Evolutionary conservation across 2,329 filamentous ascomycete genomes (phyloP), one percentile per base, ranked within the genome.

Genomic region (Monosporascus sp.): DNA sequence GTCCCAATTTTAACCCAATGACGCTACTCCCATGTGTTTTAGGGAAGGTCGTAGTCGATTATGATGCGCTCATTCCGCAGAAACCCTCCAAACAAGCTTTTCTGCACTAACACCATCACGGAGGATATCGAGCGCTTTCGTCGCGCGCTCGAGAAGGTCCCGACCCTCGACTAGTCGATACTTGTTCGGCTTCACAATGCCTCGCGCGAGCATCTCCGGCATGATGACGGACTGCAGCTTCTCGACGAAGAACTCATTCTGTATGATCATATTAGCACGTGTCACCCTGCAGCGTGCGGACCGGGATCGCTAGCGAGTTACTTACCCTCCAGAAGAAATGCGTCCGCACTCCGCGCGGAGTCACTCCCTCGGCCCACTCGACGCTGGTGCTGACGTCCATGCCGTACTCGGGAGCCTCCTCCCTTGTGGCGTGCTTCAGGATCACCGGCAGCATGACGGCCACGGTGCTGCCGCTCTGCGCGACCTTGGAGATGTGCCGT

Each of bases 381-480:
- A 61, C 70, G 11, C 65, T 70, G 7, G 66, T 67, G n/a, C 58
- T 46, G 1, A 75, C 75, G 48, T 82, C 78, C 77, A 82, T 80
- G 37, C 72, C 71, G 52, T 82, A 85, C 55, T 76, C 71, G 0
- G 82, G 81, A 53, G 65, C 69, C 18, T 73, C 67, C 1, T 68
- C 70, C 5, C 74, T 70, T 0, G 70, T 75, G 0, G 81, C 75
- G 55, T 84, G 77, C 44, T 67, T 73, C 45, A 83, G 58, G 52
- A 86, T 81, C 17, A 85, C 75, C 0, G 83, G 83, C 6, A 87
- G 65, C 67, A 87, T 74, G 17, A 85, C 67, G 0, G 82, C 83
- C 0, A 86, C 79, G 24, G 67, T 79, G 4, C 72, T 67, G 0
- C 79, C 79, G 1, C 50, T 63, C 53, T 72, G 66, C 0, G 78